Percentiles rank a stretch among this genome's conserved stretches.
Conservation (phyloP, 345 rosid genomes). For the Brassica carinata region DNA sequence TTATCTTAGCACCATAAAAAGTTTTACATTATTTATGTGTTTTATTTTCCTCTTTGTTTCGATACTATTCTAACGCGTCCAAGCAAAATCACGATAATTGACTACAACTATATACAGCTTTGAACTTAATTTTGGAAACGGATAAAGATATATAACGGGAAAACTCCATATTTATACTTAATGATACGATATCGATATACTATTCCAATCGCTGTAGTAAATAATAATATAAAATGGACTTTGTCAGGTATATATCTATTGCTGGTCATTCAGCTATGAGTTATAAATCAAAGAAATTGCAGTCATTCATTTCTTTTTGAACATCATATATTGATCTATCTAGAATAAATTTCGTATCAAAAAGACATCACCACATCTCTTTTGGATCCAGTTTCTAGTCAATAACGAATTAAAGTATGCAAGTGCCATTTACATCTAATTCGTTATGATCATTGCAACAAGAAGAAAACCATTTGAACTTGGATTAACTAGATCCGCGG, state of each 20-base stretch:
- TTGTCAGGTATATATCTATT: neutral
- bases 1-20: neutral
- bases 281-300: neutral
- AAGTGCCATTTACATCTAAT: neutral
- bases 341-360: too few relatives aligned
- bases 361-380: too few relatives aligned
- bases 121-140: slow-evolving; percentile 21
- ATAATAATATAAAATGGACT: neutral
- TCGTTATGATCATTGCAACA: slow-evolving; percentile 29
- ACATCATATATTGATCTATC: too few relatives aligned
- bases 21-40: neutral
- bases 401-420: too few relatives aligned
- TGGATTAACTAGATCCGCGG: slow-evolving; percentile 14
- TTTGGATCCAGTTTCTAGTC: too few relatives aligned
- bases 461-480: slow-evolving; percentile 15
- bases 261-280: neutral
- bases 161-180: slow-evolving; percentile 12
- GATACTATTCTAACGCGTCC: slow-evolving; percentile 24
- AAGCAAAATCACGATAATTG: slow-evolving; percentile 29
- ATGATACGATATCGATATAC: slow-evolving; percentile 7
- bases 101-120: slow-evolving; percentile 36
- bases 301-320: neutral
- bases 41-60: slow-evolving; percentile 4
- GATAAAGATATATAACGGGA: slow-evolving; percentile 17
- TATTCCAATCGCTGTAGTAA: neutral